Evolutionary conservation across 495 filamentous ascomycete species (phyloP), one percentile per base, ranked within the genome.

Genomic region (Lasiosphaeria ovina): DNA sequence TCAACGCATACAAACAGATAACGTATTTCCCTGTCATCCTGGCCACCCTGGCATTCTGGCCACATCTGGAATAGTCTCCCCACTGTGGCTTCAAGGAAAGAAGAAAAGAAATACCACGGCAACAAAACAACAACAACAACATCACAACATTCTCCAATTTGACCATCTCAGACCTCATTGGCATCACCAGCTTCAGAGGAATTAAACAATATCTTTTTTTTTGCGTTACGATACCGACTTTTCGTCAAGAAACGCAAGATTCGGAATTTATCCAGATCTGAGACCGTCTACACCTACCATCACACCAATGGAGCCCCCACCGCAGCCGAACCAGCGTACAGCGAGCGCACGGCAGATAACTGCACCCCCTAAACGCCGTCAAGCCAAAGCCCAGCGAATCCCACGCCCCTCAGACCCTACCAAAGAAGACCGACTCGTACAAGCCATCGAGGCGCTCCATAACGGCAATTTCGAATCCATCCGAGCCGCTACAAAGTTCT

Each of bases 401-500:
- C 36, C 6, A 11, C 36, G 36, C 6, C 36, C 11, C 6, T 6
- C 36, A 6, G 11, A 40, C 36, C 11, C 11, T 40, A 40, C 11
- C 6, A 40, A 3, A 66, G 47, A 49, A 49, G 47, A 49, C 47
- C n/a, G 47, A n/a, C 12, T 49, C 47, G 14, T 7, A 49, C 47
- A n/a, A n/a, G 47, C 47, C 5, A 6, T 49, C n/a, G 5, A 7
- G 16, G 47, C 47, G 36, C 6, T 31, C n/a, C 16, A 31, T 5
- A 49, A n/a, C 6, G 6, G 17, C 6, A 31, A 6, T n/a, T 7
- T 49, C 16, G 6, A 6, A 7, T 49, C n/a, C 6, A 31, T 49
- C n/a, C n/a, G 47, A 7, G 6, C 6, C 6, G 47, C 47, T n/a
- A 31, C 47, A 6, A n/a, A 16, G 14, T 5, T 49, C 6, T 49